phyloP scores from a whole-genome alignment of 495 filamentous ascomycete species.

The Parathielavia appendiculata region DNA sequence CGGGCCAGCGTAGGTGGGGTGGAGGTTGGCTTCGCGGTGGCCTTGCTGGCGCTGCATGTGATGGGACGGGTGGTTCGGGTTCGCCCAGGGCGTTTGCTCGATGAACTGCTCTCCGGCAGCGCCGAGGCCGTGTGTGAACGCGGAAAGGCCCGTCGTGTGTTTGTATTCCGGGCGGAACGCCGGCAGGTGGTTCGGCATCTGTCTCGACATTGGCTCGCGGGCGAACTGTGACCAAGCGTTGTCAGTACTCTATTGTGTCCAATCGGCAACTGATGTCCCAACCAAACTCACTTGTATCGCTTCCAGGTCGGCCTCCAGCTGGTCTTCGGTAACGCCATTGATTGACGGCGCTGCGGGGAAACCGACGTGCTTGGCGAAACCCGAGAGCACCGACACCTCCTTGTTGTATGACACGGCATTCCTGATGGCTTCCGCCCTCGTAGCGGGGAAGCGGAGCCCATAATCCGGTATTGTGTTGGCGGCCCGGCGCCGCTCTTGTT shows the following conservation, averaged over 20 bases:
- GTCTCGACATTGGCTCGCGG: slow-evolving; percentile 31
- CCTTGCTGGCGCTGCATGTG: slow-evolving; percentile 41
- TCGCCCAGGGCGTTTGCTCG: slow-evolving; percentile 81
- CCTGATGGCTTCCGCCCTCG: slow-evolving; percentile 63
- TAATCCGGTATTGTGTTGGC: slow-evolving; percentile 79
- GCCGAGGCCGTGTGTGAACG: slow-evolving; percentile 41
- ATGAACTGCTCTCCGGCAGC: slow-evolving; percentile 78
- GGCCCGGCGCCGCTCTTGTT: slow-evolving; percentile 79
- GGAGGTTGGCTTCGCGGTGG: slow-evolving; percentile 26
- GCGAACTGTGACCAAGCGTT: slow-evolving; percentile 24
- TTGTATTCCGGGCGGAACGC: slow-evolving; percentile 27
- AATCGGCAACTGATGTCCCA: background rate
- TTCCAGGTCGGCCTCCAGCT: slow-evolving; percentile 80
- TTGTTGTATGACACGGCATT: slow-evolving; percentile 86
- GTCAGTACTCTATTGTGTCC: slow-evolving; percentile 20
- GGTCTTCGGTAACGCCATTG: slow-evolving; percentile 59
- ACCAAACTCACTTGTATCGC: slow-evolving; percentile 73
- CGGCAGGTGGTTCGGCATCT: slow-evolving; percentile 12
- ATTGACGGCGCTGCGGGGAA: slow-evolving; percentile 93
- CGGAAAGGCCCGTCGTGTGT: slow-evolving; percentile 32
- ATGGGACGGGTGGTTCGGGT: slow-evolving; percentile 77
- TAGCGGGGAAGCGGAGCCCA: slow-evolving; percentile 64
- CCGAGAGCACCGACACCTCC: slow-evolving; percentile 85
- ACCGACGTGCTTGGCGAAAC: slow-evolving; percentile 87
- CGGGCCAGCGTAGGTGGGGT: slow-evolving; percentile 22